phyloP scores from a whole-genome alignment of 345 rosid genomes.

The Luvunga scandens region DNA sequence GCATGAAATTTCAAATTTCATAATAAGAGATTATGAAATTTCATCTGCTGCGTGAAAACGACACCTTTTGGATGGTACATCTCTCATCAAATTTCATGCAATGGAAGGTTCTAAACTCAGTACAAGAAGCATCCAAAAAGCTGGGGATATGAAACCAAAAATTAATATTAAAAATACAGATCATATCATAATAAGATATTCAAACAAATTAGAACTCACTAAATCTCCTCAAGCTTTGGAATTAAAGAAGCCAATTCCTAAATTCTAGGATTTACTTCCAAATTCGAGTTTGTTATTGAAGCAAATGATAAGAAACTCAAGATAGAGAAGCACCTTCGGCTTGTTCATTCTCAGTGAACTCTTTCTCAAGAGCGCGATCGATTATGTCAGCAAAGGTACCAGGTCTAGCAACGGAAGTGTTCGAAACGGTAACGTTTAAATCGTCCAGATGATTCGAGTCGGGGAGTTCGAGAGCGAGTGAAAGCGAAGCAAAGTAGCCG shows the following conservation, averaged over 20 bases:
- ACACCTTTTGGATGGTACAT: too few species aligned
- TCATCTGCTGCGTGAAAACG: too few species aligned
- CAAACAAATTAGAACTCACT: too few species aligned
- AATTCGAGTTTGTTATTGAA: background rate
- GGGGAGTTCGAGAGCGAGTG: slow-evolving; percentile 22
- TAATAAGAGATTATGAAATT: too few species aligned
- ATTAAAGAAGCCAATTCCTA: background rate
- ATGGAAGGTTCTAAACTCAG: background rate
- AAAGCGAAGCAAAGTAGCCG: slow-evolving; percentile 25
- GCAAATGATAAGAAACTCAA: background rate
- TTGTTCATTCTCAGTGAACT: slow-evolving; percentile 85
- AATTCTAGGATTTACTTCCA: background rate
- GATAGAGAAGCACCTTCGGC: slow-evolving; percentile 50
- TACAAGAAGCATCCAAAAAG: background rate
- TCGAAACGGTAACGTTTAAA: slow-evolving; percentile 24
- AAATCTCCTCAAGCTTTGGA: background rate
- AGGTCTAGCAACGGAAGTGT: slow-evolving; percentile 24
- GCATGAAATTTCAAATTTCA: too few species aligned
- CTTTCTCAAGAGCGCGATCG: slow-evolving; percentile 86
- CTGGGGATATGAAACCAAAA: background rate
- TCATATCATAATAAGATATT: background rate
- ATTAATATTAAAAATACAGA: background rate
- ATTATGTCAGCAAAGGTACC: slow-evolving; percentile 83
- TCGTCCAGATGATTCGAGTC: slow-evolving; percentile 29
- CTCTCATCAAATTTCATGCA: background rate